A percentile compares a stretch with the other conserved stretches of the same genome.
Conservation (phyloP, 2,329 filamentous ascomycete species). For the Pyricularia grisea region DNA sequence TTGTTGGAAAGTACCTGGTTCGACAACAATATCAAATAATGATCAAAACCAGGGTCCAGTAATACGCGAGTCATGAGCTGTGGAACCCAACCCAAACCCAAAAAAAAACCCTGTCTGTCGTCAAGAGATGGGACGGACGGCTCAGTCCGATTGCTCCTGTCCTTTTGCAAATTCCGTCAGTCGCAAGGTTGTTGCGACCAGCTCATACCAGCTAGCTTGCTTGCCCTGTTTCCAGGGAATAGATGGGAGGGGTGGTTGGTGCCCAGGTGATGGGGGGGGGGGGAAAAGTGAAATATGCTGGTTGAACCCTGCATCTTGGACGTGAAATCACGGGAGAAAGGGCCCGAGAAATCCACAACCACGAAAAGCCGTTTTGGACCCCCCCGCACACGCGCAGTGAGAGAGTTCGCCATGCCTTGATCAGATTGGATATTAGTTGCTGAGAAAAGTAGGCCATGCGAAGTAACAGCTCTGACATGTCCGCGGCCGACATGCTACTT, state of each 20-base stretch:
- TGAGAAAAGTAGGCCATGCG: background rate
- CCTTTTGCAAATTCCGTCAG: background rate
- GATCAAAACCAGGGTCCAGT: background rate
- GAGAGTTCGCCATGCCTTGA: background rate
- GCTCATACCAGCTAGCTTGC: background rate
- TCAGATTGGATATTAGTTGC: background rate
- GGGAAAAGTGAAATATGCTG: no score
- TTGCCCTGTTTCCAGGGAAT: background rate
- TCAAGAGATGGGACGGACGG: background rate
- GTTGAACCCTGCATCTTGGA: no score
- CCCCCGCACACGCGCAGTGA: background rate
- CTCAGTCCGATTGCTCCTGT: background rate
- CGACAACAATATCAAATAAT: background rate
- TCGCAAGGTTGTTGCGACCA: background rate
- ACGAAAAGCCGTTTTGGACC: background rate
- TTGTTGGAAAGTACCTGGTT: background rate
- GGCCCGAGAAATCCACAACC: background rate
- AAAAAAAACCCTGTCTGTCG: background rate
- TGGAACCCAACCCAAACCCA: background rate
- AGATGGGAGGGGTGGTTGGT: no score
- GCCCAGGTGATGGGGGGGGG: background rate
- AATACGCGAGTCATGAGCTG: background rate
- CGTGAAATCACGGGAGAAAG: background rate
- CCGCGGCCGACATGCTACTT: background rate
- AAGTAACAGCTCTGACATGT: background rate